These are phyloP conservation scores for Neofusicoccum umdonicola DNA, from an alignment of 2,329 filamentous ascomycete species.

Conservation along the genomic window DNA sequence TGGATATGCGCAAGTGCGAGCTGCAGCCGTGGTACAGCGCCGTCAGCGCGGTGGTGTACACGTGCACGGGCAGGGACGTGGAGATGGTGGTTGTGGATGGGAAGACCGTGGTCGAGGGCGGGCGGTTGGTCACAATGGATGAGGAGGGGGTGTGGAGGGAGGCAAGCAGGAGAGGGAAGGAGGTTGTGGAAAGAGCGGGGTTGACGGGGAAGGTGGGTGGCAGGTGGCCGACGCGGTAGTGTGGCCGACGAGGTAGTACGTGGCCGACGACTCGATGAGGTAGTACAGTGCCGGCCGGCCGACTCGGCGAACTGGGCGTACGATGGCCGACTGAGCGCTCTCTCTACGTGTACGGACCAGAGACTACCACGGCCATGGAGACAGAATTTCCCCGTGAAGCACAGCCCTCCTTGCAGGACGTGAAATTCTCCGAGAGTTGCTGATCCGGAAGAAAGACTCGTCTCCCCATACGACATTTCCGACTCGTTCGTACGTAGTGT, in stretches of 20 bases:
- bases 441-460: no score
- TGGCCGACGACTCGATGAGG: neutral
- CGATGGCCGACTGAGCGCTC: no score
- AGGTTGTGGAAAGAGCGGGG: conserved; percentile 41
- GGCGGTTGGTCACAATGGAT: conserved; percentile 40
- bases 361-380: no score
- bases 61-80: conserved; percentile 45
- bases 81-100: conserved; percentile 46
- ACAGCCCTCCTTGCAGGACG: no score
- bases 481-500: no score
- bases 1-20: conserved; percentile 30
- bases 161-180: conserved; percentile 30
- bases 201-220: conserved; percentile 36
- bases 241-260: no score
- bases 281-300: neutral
- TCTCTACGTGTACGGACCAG: no score
- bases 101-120: conserved; percentile 36
- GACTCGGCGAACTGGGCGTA: no score
- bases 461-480: no score
- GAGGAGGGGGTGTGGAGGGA: conserved; percentile 41
- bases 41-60: conserved; percentile 46
- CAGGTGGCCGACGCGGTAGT: conserved; percentile 35
- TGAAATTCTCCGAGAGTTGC: no score
- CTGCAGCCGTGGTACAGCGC: conserved; percentile 31
- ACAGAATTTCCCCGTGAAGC: no score